phyloP scores from a whole-genome alignment of 176 grass and related monocot genomes.

The Zoysia pacifica region DNA sequence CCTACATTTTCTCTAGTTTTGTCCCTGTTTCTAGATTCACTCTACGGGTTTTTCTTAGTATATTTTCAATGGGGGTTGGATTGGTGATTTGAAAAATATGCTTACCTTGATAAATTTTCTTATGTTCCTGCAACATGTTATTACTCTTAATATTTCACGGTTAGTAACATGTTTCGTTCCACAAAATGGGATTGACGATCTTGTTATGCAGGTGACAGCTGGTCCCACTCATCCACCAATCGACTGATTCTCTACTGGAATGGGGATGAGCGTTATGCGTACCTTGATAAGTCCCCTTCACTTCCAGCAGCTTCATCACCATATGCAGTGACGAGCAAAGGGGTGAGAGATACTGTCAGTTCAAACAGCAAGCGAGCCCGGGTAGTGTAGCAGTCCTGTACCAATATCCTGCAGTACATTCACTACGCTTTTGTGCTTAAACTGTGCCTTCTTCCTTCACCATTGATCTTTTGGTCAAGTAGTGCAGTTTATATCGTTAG shows the following conservation, averaged over 20 bases:
- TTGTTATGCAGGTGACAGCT: constrained; percentile 76
- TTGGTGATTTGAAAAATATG: constrained; percentile 1
- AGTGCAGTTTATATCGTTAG: neutral
- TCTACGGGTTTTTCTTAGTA: neutral
- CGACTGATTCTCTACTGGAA: constrained; percentile 88
- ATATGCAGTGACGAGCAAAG: constrained; percentile 74
- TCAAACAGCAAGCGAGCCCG: constrained; percentile 57
- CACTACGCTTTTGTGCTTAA: neutral
- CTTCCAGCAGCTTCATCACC: constrained; percentile 78
- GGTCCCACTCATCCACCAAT: constrained; percentile 93
- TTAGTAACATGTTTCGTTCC: neutral
- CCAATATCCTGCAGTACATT: neutral
- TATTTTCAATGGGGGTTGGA: neutral
- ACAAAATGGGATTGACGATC: neutral
- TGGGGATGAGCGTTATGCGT: constrained; percentile 62
- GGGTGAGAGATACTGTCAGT: constrained; percentile 49
- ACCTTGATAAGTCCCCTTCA: constrained; percentile 87
- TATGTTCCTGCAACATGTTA: constrained; percentile 6
- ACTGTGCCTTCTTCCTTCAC: neutral
- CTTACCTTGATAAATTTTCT: neutral
- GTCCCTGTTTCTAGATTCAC: neutral
- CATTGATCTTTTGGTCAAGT: neutral
- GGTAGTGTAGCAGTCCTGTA: constrained; percentile 33
- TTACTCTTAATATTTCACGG: constrained; percentile 19
- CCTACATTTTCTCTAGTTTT: neutral